phyloP scores from a whole-genome alignment of 805 yeast genomes.

The Naumovozyma baii region DNA sequence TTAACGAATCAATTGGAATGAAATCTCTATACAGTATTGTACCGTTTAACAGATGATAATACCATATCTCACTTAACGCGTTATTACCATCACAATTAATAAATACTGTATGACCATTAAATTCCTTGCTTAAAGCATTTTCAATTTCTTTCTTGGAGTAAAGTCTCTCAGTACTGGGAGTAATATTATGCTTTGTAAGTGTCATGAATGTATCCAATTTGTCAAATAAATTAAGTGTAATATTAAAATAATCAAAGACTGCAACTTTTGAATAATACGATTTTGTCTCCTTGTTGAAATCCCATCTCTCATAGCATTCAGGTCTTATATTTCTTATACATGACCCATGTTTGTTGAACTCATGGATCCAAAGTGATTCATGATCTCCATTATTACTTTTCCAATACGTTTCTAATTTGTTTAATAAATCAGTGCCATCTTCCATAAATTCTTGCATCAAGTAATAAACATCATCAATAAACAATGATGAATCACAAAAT shows the following conservation, averaged over 20 bases:
- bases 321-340: constrained; percentile 77
- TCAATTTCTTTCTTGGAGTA: constrained; percentile 50
- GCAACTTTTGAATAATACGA: constrained; percentile 18
- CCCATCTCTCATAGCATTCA: constrained; percentile 47
- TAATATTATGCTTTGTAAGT: constrained; percentile 58
- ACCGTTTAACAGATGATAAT: constrained; percentile 67
- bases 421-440: constrained; percentile 41
- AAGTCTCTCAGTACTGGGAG: constrained; percentile 49
- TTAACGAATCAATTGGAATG: constrained; percentile 48
- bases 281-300: constrained; percentile 3
- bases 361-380: constrained; percentile 75
- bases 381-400: constrained; percentile 62
- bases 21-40: constrained; percentile 59
- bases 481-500: constrained; percentile 58
- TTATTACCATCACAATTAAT: constrained; percentile 48
- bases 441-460: constrained; percentile 32
- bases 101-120: constrained; percentile 45
- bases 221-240: constrained; percentile 48
- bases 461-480: constrained; percentile 40
- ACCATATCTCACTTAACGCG: constrained; percentile 52
- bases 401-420: constrained; percentile 57
- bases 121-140: constrained; percentile 40
- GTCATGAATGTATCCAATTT: constrained; percentile 58
- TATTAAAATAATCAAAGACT: constrained; percentile 62
- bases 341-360: constrained; percentile 89